phyloP scores from a whole-genome alignment of 495 filamentous ascomycete genomes.

The Chaetomidium leptoderma region DNA sequence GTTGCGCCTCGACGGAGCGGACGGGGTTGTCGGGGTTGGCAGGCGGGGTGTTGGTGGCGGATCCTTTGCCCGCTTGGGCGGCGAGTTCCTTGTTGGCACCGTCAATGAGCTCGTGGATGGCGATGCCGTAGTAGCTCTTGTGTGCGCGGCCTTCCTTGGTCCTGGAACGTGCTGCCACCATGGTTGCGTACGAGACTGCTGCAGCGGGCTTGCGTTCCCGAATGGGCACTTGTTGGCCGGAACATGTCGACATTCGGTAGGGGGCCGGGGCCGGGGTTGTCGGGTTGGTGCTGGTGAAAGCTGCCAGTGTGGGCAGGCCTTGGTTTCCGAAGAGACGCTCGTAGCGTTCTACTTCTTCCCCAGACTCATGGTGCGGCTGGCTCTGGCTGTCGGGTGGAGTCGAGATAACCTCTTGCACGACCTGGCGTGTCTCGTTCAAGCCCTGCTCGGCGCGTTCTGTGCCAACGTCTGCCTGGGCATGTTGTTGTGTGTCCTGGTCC shows the following conservation, averaged over 20 bases:
- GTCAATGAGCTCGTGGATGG: constrained; percentile 78
- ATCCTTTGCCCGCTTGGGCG: constrained; percentile 26
- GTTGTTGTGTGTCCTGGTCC: constrained; percentile 12
- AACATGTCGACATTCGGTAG: constrained; percentile 58
- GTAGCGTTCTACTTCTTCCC: constrained; percentile 28
- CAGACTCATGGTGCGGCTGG: constrained; percentile 17
- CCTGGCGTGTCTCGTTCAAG: background rate
- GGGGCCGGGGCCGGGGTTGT: constrained; percentile 27
- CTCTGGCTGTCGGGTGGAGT: constrained; percentile 24
- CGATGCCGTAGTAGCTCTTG: constrained; percentile 84
- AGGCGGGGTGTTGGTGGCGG: constrained; percentile 27
- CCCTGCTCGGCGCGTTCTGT: background rate
- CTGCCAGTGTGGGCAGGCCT: background rate
- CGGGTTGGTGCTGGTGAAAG: constrained; percentile 9
- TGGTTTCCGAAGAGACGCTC: constrained; percentile 27
- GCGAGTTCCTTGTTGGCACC: constrained; percentile 52
- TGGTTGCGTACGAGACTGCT: constrained; percentile 58
- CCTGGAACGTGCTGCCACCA: constrained; percentile 65
- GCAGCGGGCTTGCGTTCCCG: constrained; percentile 45
- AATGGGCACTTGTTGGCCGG: constrained; percentile 58
- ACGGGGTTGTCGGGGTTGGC: constrained; percentile 28
- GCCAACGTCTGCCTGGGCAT: background rate
- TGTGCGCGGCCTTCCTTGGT: constrained; percentile 67
- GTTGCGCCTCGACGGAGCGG: constrained; percentile 36
- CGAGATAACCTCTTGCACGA: constrained; percentile 5